Percentiles rank a stretch among this genome's conserved stretches.
Conservation (phyloP, 176 grass and related monocot genomes). For the Lolium perenne region DNA sequence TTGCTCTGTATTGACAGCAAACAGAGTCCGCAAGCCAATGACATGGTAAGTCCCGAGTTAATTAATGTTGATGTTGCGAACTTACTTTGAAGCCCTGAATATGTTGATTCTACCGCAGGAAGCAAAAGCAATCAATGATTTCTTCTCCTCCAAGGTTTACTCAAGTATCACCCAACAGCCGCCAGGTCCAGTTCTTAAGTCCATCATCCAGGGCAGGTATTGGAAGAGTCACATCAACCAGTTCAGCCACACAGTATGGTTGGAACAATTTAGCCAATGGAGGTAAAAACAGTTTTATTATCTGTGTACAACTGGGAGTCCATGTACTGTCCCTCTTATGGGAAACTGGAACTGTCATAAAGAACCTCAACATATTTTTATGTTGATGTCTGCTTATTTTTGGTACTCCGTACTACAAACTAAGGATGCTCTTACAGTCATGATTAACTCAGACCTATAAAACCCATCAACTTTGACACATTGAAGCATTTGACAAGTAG, state of each 20-base stretch:
- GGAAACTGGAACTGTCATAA: background rate
- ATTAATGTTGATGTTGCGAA: constrained; percentile 13
- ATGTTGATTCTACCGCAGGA: constrained; percentile 50
- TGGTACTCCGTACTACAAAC: background rate
- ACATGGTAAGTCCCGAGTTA: constrained; percentile 39
- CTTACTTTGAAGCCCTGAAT: constrained; percentile 31
- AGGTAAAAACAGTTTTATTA: constrained; percentile 49
- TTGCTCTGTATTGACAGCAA: constrained; percentile 58
- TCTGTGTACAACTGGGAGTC: background rate
- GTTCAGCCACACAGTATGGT: constrained; percentile 53
- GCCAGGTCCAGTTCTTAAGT: constrained; percentile 72
- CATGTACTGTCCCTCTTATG: background rate
- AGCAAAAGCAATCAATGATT: constrained; percentile 47
- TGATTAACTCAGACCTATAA: background rate
- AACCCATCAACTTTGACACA: background rate
- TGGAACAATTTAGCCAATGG: constrained; percentile 59
- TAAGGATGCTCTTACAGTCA: background rate
- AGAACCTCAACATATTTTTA: constrained; percentile 9
- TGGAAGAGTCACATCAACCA: constrained; percentile 47
- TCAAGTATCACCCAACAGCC: constrained; percentile 52
- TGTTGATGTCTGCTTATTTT: background rate
- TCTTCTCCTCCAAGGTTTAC: constrained; percentile 48
- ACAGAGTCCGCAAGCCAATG: constrained; percentile 28
- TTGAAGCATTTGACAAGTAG: background rate
- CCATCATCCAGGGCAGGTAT: constrained; percentile 48